Percentiles rank a stretch among this genome's conserved stretches.
phyloP scores from a whole-genome alignment of 1,139 yeast species.

The Lodderomyces orthopsilosis region DNA sequence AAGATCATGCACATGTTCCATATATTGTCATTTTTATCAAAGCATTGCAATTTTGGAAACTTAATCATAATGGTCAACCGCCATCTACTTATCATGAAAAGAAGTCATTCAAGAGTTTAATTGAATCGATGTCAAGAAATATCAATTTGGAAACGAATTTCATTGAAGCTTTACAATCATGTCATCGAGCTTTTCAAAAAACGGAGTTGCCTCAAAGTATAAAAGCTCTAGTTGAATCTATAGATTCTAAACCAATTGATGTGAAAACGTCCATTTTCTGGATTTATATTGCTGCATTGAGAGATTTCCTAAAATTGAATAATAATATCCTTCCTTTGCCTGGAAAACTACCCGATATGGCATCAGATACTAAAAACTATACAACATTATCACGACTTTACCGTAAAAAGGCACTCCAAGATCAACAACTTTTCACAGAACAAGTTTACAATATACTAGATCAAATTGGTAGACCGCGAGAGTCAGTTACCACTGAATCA shows the following conservation, averaged over 20 bases:
- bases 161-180: constrained; percentile 62
- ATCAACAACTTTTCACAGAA: constrained; percentile 38
- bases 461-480: constrained; percentile 20
- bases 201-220: constrained; percentile 41
- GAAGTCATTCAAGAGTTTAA: constrained; percentile 36
- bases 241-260: constrained; percentile 17
- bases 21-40: constrained; percentile 64
- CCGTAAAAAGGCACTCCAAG: constrained; percentile 52
- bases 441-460: constrained; percentile 28
- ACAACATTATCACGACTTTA: constrained; percentile 58
- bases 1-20: constrained; percentile 70
- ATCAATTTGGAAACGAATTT: constrained; percentile 55
- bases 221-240: constrained; percentile 28
- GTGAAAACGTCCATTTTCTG: constrained; percentile 48
- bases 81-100: constrained; percentile 59
- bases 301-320: constrained; percentile 41
- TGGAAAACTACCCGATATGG: constrained; percentile 88
- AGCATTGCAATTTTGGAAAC: constrained; percentile 47
- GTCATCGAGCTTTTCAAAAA: constrained; percentile 49
- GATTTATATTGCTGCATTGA: constrained; percentile 58
- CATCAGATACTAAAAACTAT: constrained; percentile 67
- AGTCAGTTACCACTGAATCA: constrained; percentile 33
- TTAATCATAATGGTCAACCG: constrained; percentile 24
- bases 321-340: constrained; percentile 60
- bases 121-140: constrained; percentile 36